Percentiles rank a stretch among this genome's conserved stretches.
Conservation (phyloP, 305 asterid species). For the Vinca major region DNA sequence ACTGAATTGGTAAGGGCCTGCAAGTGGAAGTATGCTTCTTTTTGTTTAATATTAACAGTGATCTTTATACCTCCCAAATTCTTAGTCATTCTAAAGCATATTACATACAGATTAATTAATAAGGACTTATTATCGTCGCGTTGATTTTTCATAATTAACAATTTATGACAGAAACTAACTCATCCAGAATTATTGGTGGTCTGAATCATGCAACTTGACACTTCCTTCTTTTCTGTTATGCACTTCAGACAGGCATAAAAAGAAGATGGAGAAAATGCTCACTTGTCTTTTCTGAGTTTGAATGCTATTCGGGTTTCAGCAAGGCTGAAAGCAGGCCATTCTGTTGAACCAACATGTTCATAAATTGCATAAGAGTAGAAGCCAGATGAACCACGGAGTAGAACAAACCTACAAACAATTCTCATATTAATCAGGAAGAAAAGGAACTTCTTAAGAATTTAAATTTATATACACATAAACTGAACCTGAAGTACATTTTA, state of each 20-base stretch:
- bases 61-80: too few relatives aligned
- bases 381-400: slow-evolving; percentile 80
- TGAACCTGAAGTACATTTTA: slow-evolving; percentile 43
- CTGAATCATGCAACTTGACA: too few relatives aligned
- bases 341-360: slow-evolving; percentile 74
- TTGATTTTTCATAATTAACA: too few relatives aligned
- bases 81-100: too few relatives aligned
- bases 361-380: slow-evolving; percentile 84
- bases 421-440: slow-evolving; percentile 4
- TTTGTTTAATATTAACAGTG: too few relatives aligned
- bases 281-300: slow-evolving; percentile 91
- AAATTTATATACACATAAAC: neutral
- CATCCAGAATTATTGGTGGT: too few relatives aligned
- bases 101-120: neutral
- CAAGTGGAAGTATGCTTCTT: too few relatives aligned
- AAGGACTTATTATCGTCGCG: too few relatives aligned
- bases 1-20: neutral
- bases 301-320: slow-evolving; percentile 92
- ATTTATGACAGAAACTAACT: too few relatives aligned
- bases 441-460: neutral
- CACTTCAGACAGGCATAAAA: too few relatives aligned
- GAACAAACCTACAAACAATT: slow-evolving; percentile 52
- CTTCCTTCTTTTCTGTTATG: too few relatives aligned
- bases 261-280: neutral
- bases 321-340: slow-evolving; percentile 94